These are phyloP conservation scores for Lasiosphaeria ovina DNA, from an alignment of 495 filamentous ascomycete genomes.

Conservation along the genomic window DNA sequence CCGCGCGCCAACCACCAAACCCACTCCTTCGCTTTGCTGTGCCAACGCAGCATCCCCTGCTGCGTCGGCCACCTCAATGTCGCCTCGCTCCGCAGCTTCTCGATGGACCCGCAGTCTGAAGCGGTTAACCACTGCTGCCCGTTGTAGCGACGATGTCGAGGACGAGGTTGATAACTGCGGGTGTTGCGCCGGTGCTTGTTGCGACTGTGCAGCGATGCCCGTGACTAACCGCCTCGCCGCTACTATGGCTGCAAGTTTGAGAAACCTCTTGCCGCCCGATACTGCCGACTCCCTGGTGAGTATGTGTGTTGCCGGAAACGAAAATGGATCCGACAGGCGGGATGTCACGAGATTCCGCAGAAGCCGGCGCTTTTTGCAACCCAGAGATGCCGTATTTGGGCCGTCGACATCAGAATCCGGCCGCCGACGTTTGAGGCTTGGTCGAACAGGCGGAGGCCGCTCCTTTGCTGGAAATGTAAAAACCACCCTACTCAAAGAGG, in stretches of 20 bases:
- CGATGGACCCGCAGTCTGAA: constrained; percentile 24
- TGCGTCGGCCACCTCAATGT: constrained; percentile 8
- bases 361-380: constrained; percentile 67
- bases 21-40: constrained; percentile 15
- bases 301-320: constrained; percentile 65
- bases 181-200: neutral
- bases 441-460: constrained; percentile 10
- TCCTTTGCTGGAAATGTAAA: constrained; percentile 20
- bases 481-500: constrained; percentile 17
- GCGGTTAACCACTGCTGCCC: constrained; percentile 33
- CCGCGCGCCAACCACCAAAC: constrained; percentile 5
- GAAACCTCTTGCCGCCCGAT: constrained; percentile 53
- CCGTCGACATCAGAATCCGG: constrained; percentile 63
- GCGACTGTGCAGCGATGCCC: neutral
- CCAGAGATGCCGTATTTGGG: constrained; percentile 43
- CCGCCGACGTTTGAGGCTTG: constrained; percentile 53
- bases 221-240: constrained; percentile 22
- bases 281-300: constrained; percentile 50
- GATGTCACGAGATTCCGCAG: constrained; percentile 64
- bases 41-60: constrained; percentile 20
- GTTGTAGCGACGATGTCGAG: constrained; percentile 27
- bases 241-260: constrained; percentile 30
- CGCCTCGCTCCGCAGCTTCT: constrained; percentile 18
- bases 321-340: constrained; percentile 65
- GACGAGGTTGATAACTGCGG: neutral